These are phyloP conservation scores for Kodamaea leandrae DNA, from an alignment of 805 yeast species.

Conservation along the genomic window DNA sequence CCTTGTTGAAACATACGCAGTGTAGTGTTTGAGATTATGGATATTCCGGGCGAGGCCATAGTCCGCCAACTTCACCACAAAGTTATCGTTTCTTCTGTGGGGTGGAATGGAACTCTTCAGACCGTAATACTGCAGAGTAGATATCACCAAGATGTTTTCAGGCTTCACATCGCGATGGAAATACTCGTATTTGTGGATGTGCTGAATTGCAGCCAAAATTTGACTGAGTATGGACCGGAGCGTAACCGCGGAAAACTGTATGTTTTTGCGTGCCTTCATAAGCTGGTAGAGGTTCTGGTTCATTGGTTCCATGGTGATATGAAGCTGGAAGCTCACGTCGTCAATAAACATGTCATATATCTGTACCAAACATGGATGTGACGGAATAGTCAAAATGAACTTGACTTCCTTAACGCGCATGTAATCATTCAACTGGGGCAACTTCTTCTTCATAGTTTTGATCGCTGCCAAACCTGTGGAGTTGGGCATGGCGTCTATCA, in stretches of 20 bases:
- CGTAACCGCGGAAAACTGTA: conserved; percentile 54
- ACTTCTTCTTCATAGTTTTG: conserved; percentile 66
- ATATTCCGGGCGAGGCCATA: conserved; percentile 73
- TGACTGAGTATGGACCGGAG: conserved; percentile 69
- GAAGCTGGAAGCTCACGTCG: conserved; percentile 52
- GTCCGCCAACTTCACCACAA: conserved; percentile 73
- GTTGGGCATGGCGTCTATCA: conserved; percentile 20
- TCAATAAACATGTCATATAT: conserved; percentile 81
- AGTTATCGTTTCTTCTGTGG: conserved; percentile 40
- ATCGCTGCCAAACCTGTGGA: conserved; percentile 60
- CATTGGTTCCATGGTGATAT: conserved; percentile 88
- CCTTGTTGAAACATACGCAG: conserved; percentile 78
- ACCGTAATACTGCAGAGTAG: conserved; percentile 54
- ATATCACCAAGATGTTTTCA: conserved; percentile 77
- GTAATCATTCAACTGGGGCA: conserved; percentile 35
- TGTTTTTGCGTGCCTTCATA: conserved; percentile 58
- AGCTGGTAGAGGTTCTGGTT: conserved; percentile 77
- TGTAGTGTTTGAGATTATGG: conserved; percentile 52
- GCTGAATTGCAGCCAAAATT: conserved; percentile 71
- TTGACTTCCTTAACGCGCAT: conserved; percentile 57
- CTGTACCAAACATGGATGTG: conserved; percentile 71
- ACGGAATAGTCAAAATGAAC: conserved; percentile 64
- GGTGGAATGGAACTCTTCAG: conserved; percentile 38
- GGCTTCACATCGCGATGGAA: conserved; percentile 94
- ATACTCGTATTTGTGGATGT: conserved; percentile 67